Conservation (phyloP, 192 early-diverging fungal species). For the Spizellomyces punctatus region DNA sequence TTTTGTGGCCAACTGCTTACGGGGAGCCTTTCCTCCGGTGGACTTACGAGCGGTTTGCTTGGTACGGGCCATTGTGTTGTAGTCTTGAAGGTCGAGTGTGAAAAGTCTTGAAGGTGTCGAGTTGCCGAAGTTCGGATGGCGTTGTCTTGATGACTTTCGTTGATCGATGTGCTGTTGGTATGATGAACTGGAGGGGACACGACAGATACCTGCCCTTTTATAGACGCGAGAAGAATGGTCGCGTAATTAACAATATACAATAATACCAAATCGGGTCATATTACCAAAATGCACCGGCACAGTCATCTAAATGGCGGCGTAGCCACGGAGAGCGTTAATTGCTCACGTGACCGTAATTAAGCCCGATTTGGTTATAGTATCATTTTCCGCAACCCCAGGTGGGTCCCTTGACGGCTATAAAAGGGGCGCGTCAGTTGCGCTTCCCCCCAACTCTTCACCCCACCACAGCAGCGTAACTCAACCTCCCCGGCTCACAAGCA, state of each 20-base stretch:
- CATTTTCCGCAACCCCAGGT: not conserved
- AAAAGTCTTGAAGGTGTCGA: not conserved
- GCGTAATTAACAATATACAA: no score
- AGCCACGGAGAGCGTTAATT: not conserved
- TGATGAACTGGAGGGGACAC: not conserved
- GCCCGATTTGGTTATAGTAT: not conserved
- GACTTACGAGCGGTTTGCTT: conserved; percentile 99
- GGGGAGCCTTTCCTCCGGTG: conserved; percentile 98
- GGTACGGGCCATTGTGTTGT: conserved; percentile 62
- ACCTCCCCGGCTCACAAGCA: not conserved
- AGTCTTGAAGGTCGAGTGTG: not conserved
- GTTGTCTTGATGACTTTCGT: not conserved
- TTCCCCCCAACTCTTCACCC: not conserved
- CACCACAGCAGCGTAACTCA: not conserved
- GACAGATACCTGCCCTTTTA: not conserved
- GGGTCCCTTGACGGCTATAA: not conserved
- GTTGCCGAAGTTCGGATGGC: not conserved
- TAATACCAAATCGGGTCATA: no score
- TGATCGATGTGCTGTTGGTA: not conserved
- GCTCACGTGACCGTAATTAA: not conserved
- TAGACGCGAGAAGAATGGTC: not conserved
- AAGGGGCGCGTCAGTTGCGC: not conserved
- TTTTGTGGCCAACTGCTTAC: conserved; percentile 87
- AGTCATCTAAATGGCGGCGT: not conserved
- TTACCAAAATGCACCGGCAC: not conserved